phyloP scores from a whole-genome alignment of 345 rosid genomes.

The Eucalyptus urophylla region DNA sequence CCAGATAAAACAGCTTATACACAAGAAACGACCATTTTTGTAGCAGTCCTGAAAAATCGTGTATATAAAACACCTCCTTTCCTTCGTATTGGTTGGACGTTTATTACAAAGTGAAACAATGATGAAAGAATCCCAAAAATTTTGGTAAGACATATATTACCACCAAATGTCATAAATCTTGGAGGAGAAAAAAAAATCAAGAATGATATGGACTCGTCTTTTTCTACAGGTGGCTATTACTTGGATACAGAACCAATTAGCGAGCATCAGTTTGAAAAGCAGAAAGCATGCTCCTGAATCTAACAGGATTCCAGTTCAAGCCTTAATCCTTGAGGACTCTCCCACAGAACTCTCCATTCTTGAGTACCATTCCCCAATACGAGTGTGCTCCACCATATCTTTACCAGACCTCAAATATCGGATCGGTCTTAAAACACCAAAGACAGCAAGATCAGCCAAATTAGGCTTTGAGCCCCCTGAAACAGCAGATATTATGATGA shows the following conservation, averaged over 20 bases:
- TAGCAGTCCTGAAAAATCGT: neutral
- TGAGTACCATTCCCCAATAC: slow-evolving; percentile 55
- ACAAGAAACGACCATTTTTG: neutral
- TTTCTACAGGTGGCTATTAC: neutral
- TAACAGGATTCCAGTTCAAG: neutral
- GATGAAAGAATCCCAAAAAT: neutral
- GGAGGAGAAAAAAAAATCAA: neutral
- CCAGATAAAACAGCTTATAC: neutral
- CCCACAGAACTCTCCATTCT: slow-evolving; percentile 55
- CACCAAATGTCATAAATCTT: neutral
- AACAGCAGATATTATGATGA: neutral
- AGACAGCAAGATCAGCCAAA: slow-evolving; percentile 56
- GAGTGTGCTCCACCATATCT: slow-evolving; percentile 68
- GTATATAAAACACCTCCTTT: neutral
- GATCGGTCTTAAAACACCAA: slow-evolving; percentile 58
- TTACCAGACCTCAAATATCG: slow-evolving; percentile 46
- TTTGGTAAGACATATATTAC: neutral
- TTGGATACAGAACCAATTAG: neutral
- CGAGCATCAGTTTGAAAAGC: neutral
- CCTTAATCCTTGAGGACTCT: slow-evolving; percentile 28
- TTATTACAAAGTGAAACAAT: neutral
- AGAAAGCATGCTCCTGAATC: neutral
- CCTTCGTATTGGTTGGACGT: neutral
- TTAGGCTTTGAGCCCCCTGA: slow-evolving; percentile 57
- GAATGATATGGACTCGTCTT: neutral